These are phyloP conservation scores for Drosera spatulata DNA, from an alignment of 179 eudicot species.

Conservation along the genomic window DNA sequence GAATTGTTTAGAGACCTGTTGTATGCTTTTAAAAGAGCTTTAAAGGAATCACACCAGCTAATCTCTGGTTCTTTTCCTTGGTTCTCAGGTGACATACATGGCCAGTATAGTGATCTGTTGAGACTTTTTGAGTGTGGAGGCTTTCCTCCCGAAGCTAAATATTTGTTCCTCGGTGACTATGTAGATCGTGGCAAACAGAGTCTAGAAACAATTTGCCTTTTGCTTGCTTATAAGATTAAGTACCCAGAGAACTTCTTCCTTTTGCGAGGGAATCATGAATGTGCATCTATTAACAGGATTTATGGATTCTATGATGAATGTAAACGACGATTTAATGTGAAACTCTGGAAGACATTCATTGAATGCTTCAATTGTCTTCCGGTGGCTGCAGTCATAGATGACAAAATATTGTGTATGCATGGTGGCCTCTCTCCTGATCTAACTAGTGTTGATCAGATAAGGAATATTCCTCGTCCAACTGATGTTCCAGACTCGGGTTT, in stretches of 20 bases:
- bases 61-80: conserved; percentile 1
- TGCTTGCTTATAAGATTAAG: not conserved
- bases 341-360: conserved; percentile 62
- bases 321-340: conserved; percentile 65
- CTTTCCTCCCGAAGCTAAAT: conserved; percentile 8
- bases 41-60: not conserved
- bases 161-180: conserved; percentile 64
- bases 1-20: too few relatives aligned
- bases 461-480: conserved; percentile 49
- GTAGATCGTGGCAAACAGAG: conserved; percentile 79
- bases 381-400: conserved; percentile 72
- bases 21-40: not conserved
- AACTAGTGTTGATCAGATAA: conserved; percentile 48
- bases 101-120: conserved; percentile 64
- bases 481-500: conserved; percentile 75
- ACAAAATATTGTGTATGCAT: conserved; percentile 77
- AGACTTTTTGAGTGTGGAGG: conserved; percentile 76
- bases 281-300: conserved; percentile 45
- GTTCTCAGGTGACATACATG: conserved; percentile 63
- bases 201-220: conserved; percentile 68
- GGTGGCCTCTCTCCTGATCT: conserved; percentile 77
- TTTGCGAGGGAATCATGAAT: too few relatives aligned
- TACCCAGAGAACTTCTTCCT: too few relatives aligned
- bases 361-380: conserved; percentile 82
- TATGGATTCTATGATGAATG: conserved; percentile 80